phyloP scores from a whole-genome alignment of 306 rosid genomes.

The Cucumis cinereus region DNA sequence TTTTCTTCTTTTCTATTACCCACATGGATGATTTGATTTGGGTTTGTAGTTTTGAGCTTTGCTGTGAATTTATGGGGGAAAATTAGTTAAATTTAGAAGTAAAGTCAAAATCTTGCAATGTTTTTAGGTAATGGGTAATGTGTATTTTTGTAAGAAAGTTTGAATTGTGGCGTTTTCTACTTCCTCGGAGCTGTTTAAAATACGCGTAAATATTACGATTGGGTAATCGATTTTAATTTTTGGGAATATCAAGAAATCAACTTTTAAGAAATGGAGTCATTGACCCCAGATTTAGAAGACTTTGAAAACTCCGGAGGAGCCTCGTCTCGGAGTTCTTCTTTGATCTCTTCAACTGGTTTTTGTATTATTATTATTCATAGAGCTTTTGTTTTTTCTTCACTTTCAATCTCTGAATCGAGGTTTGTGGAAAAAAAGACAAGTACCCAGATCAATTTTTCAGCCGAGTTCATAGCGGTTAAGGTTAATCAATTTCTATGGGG shows the following conservation, averaged over 20 bases:
- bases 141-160: background rate
- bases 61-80: background rate
- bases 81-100: background rate
- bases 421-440: conserved; percentile 8
- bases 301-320: conserved; percentile 58
- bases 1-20: background rate
- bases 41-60: background rate
- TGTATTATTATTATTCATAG: conserved; percentile 13
- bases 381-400: conserved; percentile 25
- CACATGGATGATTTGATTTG: background rate
- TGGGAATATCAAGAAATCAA: conserved; percentile 8
- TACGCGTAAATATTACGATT: conserved; percentile 9
- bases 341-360: conserved; percentile 24
- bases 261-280: conserved; percentile 29
- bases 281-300: conserved; percentile 50
- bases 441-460: conserved; percentile 33
- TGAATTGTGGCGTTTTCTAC: conserved; percentile 18
- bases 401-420: conserved; percentile 23
- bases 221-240: conserved; percentile 3
- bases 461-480: conserved; percentile 17
- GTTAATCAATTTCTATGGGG: conserved; percentile 8
- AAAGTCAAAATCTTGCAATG: background rate
- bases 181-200: conserved; percentile 9
- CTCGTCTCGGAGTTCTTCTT: conserved; percentile 35
- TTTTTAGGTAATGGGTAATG: background rate